Conservation (phyloP, 371 early-diverging fungal species). For the Mucor mucedo region DNA sequence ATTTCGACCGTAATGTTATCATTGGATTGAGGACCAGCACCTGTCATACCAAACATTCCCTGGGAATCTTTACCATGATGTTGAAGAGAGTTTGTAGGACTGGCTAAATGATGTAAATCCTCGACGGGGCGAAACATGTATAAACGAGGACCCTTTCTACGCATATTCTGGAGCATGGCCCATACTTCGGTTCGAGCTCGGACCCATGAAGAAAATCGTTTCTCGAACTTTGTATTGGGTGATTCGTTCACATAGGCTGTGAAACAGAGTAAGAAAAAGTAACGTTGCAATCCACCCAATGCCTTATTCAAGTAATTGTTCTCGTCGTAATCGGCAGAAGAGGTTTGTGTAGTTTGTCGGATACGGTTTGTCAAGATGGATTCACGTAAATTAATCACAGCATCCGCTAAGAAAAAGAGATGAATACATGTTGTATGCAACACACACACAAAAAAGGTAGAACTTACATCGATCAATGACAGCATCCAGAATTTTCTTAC, state of each 20-base stretch:
- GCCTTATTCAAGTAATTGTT: constrained; percentile 54
- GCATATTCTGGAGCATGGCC: constrained; percentile 63
- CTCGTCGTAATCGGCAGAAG: constrained; percentile 37
- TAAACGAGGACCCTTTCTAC: constrained; percentile 56
- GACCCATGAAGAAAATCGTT: constrained; percentile 63
- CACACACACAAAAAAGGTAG: too few relatives aligned
- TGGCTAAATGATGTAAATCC: constrained; percentile 55
- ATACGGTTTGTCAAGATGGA: constrained; percentile 67
- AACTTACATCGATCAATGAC: constrained; percentile 65
- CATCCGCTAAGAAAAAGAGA: constrained; percentile 52
- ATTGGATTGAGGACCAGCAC: constrained; percentile 39
- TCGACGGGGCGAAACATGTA: constrained; percentile 72
- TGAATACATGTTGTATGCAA: not conserved
- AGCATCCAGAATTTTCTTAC: constrained; percentile 62
- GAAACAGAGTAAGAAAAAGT: constrained; percentile 69
- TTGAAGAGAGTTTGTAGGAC: constrained; percentile 12
- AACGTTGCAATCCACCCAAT: constrained; percentile 65
- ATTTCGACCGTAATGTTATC: constrained; percentile 53
- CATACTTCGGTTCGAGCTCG: constrained; percentile 60
- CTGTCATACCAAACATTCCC: constrained; percentile 59
- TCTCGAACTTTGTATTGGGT: constrained; percentile 43
- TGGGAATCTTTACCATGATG: constrained; percentile 10
- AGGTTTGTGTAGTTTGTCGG: constrained; percentile 47
- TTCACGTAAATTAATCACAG: constrained; percentile 68
- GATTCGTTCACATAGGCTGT: constrained; percentile 64